Evolutionary conservation across 176 grass and related monocot genomes (phyloP), one percentile per base, ranked within the genome.

Genomic region (Dactylis glomerata): DNA sequence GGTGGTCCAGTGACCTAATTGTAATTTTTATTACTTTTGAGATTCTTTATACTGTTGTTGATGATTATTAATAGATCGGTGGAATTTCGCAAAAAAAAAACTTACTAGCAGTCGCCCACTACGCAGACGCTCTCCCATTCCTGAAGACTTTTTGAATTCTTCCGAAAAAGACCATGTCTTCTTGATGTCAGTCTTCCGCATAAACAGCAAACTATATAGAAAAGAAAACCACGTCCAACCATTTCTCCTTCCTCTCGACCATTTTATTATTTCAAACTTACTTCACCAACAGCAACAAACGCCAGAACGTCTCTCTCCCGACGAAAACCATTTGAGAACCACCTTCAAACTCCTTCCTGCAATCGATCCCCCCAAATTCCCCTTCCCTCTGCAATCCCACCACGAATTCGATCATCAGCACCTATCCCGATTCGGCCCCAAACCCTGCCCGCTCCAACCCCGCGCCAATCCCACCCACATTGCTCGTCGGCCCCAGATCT

Each of bases 251-350:
- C 24, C 26, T 63, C 23, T 15, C 38, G 71, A 19, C 34, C 65
- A 68, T 37, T 68, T 13, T 38, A 68, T 68, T n/a, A 12, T 69
- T 84, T 89, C 82, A 84, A 80, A 80, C 55, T 80, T 66, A n/a
- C 14, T 17, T 55, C 75, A 73, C 67, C 76, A 75, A 42, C 75
- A 65, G 31, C 81, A 80, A 49, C 66, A 69, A 44, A 71, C 57
- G 5, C 30, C 44, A 12, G 34, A 67, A 68, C 82, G 17, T 85
- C 82, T 67, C 82, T 31, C 66, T 47, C 32, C 27, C 62, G 32
- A 41, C 74, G 68, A 75, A 85, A 85, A 73, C 69, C 70, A 85
- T 85, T 81, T 85, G 34, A 81, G 87, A 89, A 81, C 76, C 82
- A 68, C 77, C 76, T 68, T 64, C 82, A 20, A 73, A 84, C 32